Evolutionary conservation across 2,329 filamentous ascomycete species (phyloP).

Genomic region (Fusarium miscanthi): DNA sequence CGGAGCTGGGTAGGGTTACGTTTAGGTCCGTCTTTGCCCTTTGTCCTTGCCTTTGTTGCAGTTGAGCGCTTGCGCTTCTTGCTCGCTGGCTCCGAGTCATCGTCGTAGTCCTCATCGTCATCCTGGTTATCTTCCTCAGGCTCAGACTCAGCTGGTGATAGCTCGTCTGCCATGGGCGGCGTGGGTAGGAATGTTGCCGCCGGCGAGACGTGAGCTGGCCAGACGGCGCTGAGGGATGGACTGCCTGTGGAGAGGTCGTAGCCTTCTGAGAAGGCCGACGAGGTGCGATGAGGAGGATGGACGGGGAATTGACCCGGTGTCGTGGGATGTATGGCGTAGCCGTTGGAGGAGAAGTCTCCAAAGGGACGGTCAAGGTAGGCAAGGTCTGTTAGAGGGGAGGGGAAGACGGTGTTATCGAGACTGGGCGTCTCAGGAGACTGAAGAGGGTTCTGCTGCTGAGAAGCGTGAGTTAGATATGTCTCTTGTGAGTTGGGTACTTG

Average conservation of each 20-base stretch:
- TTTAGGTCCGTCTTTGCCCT: constrained; percentile 22
- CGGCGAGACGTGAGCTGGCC: constrained; percentile 41
- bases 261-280: constrained; percentile 32
- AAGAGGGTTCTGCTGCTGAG: constrained; percentile 29
- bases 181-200: constrained; percentile 40
- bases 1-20: constrained; percentile 39
- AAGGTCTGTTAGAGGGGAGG: constrained; percentile 39
- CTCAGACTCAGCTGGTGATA: constrained; percentile 33
- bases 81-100: constrained; percentile 16
- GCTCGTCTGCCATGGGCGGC: constrained; percentile 41
- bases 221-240: constrained; percentile 32
- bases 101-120: constrained; percentile 24
- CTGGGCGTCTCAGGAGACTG: constrained; percentile 40
- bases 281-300: constrained; percentile 28
- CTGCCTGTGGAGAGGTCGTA: constrained; percentile 35
- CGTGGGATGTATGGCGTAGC: constrained; percentile 28
- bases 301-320: constrained; percentile 38
- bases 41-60: constrained; percentile 7
- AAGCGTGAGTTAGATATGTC: background rate
- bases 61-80: constrained; percentile 36
- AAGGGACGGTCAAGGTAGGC: constrained; percentile 41
- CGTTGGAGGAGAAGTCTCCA: constrained; percentile 36
- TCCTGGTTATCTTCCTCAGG: constrained; percentile 34
- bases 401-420: constrained; percentile 43
- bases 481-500: background rate